Percentiles rank a stretch among this genome's conserved stretches.
Conservation (phyloP, 177 flowering plant species). For the Vitis hybrid region DNA sequence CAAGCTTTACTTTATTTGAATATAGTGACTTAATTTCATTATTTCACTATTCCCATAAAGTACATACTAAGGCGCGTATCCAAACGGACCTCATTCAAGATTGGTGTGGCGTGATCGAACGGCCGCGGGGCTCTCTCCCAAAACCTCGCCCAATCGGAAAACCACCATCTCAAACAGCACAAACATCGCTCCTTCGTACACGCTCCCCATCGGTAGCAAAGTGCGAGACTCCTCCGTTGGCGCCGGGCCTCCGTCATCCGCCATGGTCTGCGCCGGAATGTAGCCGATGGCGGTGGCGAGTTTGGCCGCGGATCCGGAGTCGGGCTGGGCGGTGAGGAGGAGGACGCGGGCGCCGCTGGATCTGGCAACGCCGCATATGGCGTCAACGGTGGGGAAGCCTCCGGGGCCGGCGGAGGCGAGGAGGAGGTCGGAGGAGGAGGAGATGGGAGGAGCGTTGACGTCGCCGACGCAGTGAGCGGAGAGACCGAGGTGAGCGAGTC, state of each 20-base stretch:
- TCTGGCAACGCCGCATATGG: slow-evolving; percentile 68
- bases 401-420: slow-evolving; percentile 95
- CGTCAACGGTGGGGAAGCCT: slow-evolving; percentile 88
- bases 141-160: slow-evolving; percentile 48
- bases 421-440: slow-evolving; percentile 67
- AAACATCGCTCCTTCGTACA: slow-evolving; percentile 89
- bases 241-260: slow-evolving; percentile 42
- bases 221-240: slow-evolving; percentile 20
- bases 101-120: slow-evolving; percentile 84
- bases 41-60: too few relatives aligned
- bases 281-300: slow-evolving; percentile 50
- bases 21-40: too few relatives aligned
- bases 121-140: slow-evolving; percentile 63
- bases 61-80: neutral
- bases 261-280: slow-evolving; percentile 91
- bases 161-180: slow-evolving; percentile 96
- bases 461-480: slow-evolving; percentile 79
- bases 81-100: slow-evolving; percentile 52
- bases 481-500: slow-evolving; percentile 82
- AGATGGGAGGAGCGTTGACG: slow-evolving; percentile 84
- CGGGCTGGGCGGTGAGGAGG: slow-evolving; percentile 76
- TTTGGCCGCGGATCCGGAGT: slow-evolving; percentile 45
- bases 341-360: slow-evolving; percentile 67
- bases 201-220: slow-evolving; percentile 89
- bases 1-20: too few relatives aligned